phyloP scores from a whole-genome alignment of 352 stramenopile species.

The Globisporangium acanthophoron region DNA sequence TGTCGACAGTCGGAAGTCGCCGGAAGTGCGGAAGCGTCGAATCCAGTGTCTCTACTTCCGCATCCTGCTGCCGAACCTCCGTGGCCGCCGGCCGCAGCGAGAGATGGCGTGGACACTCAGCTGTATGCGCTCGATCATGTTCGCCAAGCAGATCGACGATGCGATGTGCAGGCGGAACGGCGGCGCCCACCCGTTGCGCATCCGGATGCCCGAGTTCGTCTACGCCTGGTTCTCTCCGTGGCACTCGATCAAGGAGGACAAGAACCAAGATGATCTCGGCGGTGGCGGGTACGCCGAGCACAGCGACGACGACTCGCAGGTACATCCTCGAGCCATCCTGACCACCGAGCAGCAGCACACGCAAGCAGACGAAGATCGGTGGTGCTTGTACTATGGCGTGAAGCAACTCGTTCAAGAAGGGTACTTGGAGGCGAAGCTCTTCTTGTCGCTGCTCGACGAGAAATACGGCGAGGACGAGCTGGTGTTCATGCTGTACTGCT shows the following conservation, averaged over 20 bases:
- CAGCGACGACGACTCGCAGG: not conserved
- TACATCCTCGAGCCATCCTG: slow-evolving; percentile 3
- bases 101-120: slow-evolving; percentile 83
- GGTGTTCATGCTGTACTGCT: slow-evolving; percentile 88
- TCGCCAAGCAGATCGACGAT: slow-evolving; percentile 85
- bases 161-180: slow-evolving; percentile 50
- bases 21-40: slow-evolving; percentile 27
- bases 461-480: slow-evolving; percentile 91
- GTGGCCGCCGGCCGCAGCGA: slow-evolving; percentile 68
- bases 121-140: slow-evolving; percentile 88
- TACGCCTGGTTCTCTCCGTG: slow-evolving; percentile 91
- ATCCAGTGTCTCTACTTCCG: slow-evolving; percentile 88
- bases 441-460: slow-evolving; percentile 90
- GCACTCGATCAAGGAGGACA: slow-evolving; percentile 50
- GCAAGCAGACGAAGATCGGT: slow-evolving; percentile 86
- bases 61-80: slow-evolving; percentile 88
- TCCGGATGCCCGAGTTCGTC: slow-evolving; percentile 92
- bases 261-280: slow-evolving; percentile 31
- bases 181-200: slow-evolving; percentile 37
- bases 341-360: slow-evolving; percentile 31
- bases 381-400: slow-evolving; percentile 92
- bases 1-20: slow-evolving; percentile 6
- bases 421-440: slow-evolving; percentile 87
- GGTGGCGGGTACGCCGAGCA: not conserved
- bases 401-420: slow-evolving; percentile 81